Evolutionary conservation across 257 asterid genomes (phyloP).

Genomic region (Ajuga chamaepitys): DNA sequence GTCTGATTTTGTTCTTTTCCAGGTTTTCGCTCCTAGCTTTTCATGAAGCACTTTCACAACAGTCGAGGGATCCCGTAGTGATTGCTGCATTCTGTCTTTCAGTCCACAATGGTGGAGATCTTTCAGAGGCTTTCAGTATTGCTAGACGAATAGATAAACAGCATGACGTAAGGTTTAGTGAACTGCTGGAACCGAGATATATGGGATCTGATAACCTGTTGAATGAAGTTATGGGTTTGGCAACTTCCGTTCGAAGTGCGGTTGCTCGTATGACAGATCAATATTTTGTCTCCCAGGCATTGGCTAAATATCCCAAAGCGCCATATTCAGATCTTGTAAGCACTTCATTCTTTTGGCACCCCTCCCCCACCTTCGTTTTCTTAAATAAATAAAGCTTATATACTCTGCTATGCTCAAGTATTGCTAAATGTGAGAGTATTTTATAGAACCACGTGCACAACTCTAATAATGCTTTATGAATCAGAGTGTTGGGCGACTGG

Average conservation of each 20-base stretch:
- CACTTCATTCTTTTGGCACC: background rate
- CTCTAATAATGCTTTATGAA: too few relatives aligned
- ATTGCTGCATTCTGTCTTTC: slow-evolving; percentile 74
- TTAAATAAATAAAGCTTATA: background rate
- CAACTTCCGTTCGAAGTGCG: slow-evolving; percentile 48
- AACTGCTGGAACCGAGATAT: slow-evolving; percentile 39
- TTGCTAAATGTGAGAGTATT: too few relatives aligned
- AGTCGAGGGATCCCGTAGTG: slow-evolving; percentile 67
- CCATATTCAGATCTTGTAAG: slow-evolving; percentile 77
- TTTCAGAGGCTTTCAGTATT: slow-evolving; percentile 61
- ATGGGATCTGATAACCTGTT: slow-evolving; percentile 27
- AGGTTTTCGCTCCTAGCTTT: slow-evolving; percentile 86
- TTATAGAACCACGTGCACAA: too few relatives aligned
- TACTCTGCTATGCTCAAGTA: background rate
- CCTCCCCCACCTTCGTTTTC: background rate
- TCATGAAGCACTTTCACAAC: slow-evolving; percentile 68
- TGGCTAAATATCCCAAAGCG: slow-evolving; percentile 81
- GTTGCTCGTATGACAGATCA: slow-evolving; percentile 56
- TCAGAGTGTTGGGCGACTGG: too few relatives aligned
- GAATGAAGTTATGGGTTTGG: slow-evolving; percentile 46
- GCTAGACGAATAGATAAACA: slow-evolving; percentile 46
- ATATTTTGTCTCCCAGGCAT: slow-evolving; percentile 67
- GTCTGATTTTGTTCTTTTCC: slow-evolving; percentile 11
- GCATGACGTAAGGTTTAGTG: slow-evolving; percentile 47
- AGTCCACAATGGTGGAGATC: slow-evolving; percentile 75